phyloP scores from a whole-genome alignment of 2,329 filamentous ascomycete species.

The Ceratocystiopsis sp. region DNA sequence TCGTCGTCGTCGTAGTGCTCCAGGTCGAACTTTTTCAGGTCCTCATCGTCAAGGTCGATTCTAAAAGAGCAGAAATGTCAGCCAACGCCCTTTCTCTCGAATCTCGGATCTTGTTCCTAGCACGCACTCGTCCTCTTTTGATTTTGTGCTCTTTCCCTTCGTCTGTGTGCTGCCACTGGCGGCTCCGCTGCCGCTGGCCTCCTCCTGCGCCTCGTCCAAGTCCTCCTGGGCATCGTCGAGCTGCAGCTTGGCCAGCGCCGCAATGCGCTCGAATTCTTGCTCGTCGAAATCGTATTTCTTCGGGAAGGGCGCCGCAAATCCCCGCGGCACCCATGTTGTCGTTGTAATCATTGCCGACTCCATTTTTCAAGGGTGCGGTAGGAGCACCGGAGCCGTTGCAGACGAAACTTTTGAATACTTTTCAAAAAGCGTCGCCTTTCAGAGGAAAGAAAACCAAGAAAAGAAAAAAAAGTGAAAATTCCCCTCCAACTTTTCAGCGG shows the following conservation, averaged over 20 bases:
- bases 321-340: conserved; percentile 59
- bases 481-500: conserved; percentile 19
- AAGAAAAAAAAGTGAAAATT: conserved; percentile 6
- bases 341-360: conserved; percentile 55
- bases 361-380: conserved; percentile 1
- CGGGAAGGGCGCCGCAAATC: conserved; percentile 60
- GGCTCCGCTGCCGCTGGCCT: not conserved
- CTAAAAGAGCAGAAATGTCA: conserved; percentile 14
- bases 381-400: too few species aligned
- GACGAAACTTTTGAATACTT: too few species aligned
- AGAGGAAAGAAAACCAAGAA: too few species aligned
- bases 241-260: conserved; percentile 57
- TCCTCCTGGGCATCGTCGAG: conserved; percentile 86
- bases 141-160: not conserved
- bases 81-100: conserved; percentile 12
- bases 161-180: not conserved
- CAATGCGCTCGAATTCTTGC: conserved; percentile 59
- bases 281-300: conserved; percentile 61
- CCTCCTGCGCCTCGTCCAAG: conserved; percentile 48
- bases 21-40: conserved; percentile 89
- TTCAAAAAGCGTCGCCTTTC: too few species aligned
- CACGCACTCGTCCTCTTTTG: conserved; percentile 6
- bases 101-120: conserved; percentile 13
- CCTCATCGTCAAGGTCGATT: conserved; percentile 51
- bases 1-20: conserved; percentile 88